These are phyloP conservation scores for Eucalyptus melliodora DNA, from an alignment of 345 rosid species.

Conservation along the genomic window DNA sequence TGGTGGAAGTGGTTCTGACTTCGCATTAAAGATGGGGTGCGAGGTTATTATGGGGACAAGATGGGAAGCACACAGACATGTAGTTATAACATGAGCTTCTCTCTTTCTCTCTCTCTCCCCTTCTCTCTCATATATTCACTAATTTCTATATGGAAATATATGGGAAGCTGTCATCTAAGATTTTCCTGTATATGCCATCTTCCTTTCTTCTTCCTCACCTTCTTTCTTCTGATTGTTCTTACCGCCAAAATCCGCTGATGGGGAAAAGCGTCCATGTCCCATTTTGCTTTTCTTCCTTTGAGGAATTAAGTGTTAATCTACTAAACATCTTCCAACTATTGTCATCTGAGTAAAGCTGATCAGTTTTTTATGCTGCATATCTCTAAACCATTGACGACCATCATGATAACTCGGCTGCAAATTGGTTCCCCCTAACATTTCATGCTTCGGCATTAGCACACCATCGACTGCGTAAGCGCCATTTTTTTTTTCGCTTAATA, in stretches of 20 bases:
- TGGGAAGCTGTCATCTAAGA: background rate
- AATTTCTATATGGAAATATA: background rate
- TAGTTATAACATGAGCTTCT: background rate
- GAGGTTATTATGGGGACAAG: background rate
- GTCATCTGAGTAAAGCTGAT: background rate
- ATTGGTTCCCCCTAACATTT: background rate
- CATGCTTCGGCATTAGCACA: background rate
- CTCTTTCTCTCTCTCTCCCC: background rate
- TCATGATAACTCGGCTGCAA: background rate
- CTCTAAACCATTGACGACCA: background rate
- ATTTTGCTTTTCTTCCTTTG: background rate
- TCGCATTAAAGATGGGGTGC: background rate
- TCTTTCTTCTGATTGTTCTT: background rate
- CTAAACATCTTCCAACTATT: background rate
- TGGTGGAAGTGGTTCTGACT: background rate
- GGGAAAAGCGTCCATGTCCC: background rate
- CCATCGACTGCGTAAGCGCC: background rate
- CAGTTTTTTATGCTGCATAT: background rate
- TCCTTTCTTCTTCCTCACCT: background rate
- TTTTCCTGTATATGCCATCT: background rate
- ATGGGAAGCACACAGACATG: background rate
- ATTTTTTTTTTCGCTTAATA: background rate
- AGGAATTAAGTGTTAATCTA: background rate
- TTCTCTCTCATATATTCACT: background rate
- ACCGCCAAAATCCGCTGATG: background rate